Conservation (phyloP, 257 asterid species). For the Scutellaria galericulata region DNA sequence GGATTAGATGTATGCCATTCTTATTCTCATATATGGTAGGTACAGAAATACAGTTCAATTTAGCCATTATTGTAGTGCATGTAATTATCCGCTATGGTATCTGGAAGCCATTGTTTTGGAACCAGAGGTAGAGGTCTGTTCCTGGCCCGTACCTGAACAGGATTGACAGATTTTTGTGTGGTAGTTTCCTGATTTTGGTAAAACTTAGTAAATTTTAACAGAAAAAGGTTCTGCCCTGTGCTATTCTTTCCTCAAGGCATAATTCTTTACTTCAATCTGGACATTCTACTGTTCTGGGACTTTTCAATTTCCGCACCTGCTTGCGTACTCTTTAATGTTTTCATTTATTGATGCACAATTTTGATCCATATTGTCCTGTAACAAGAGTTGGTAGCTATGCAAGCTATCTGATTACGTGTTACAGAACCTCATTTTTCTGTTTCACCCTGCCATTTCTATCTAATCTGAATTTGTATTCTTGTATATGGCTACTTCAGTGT, state of each 20-base stretch:
- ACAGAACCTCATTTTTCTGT: too few species aligned
- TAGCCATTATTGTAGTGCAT: neutral
- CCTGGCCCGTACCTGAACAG: neutral
- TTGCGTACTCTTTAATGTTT: neutral
- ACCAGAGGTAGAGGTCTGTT: neutral
- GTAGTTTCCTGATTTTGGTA: neutral
- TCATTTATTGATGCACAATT: neutral
- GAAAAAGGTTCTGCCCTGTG: neutral
- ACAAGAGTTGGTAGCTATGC: neutral
- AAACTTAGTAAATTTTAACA: neutral
- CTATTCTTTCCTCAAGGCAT: neutral
- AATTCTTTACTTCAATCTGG: neutral
- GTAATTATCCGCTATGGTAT: neutral
- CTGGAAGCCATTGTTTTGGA: slow-evolving; percentile 14
- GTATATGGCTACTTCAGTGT: neutral
- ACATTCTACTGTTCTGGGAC: neutral
- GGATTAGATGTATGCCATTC: neutral
- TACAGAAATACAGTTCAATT: neutral
- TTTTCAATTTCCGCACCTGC: neutral
- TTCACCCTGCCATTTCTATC: neutral
- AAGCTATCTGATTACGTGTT: neutral
- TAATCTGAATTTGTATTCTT: neutral
- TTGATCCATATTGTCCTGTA: neutral
- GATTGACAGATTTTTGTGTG: neutral
- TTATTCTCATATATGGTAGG: neutral